Evolutionary conservation across 345 rosid genomes (phyloP).

Genomic region (Populus euphratica): DNA sequence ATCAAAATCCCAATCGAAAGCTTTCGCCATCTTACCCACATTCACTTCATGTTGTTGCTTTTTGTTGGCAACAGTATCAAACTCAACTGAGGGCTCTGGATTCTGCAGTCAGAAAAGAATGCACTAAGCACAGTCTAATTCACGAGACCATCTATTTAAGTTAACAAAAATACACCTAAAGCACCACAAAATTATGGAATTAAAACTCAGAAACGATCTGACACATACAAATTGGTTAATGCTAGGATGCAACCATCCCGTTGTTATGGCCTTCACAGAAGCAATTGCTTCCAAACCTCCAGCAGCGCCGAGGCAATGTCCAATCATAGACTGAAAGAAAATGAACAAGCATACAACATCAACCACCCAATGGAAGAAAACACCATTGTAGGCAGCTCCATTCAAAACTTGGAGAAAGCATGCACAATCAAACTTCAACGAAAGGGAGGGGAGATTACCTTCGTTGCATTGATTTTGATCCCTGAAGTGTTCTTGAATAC

Average conservation of each 20-base stretch:
- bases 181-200: not conserved
- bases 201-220: not conserved
- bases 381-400: not conserved
- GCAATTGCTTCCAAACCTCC: constrained; percentile 99
- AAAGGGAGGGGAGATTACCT: constrained; percentile 47
- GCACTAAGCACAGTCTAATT: not conserved
- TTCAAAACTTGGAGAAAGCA: not conserved
- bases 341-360: constrained; percentile 1
- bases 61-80: constrained; percentile 75
- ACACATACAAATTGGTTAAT: constrained; percentile 89
- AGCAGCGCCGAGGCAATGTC: constrained; percentile 98
- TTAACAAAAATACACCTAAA: not conserved
- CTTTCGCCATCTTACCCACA: constrained; percentile 65
- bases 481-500: constrained; percentile 80
- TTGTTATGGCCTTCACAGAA: constrained; percentile 74
- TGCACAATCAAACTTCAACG: not conserved
- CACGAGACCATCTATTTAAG: not conserved
- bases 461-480: constrained; percentile 93
- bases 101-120: constrained; percentile 44
- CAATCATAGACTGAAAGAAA: constrained; percentile 83
- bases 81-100: constrained; percentile 84
- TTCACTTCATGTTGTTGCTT: constrained; percentile 94
- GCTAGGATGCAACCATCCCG: constrained; percentile 95
- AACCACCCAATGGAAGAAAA: constrained; percentile 2
- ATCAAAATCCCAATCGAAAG: not conserved